Base-by-base conservation (phyloP, 2,329 filamentous ascomycete genomes). In the Diplocarpon rosae region DNA sequence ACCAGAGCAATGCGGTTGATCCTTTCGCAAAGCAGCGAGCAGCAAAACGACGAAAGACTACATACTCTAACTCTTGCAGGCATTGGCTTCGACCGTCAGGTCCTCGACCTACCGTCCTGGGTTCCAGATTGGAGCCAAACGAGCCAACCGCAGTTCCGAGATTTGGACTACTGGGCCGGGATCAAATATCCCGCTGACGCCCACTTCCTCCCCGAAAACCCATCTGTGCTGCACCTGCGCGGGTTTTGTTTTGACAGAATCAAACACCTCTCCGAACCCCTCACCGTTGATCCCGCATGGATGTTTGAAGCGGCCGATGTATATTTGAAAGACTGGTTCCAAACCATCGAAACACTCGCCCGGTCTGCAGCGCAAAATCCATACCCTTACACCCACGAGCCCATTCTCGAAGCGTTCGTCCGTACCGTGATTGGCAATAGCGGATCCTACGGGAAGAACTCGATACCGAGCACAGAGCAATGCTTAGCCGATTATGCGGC, bases 81-180 rank as follows among this genome's bases (percentile, higher is more conserved):
- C 1, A 40, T 33, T 20, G 38, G 38, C 9, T 32, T 32, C 14
- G 14, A 33, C 5, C 14, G 38, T 2, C 27, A 32, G 4, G 20
- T 40, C 13, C 3, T n/a, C 16, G 28, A 40, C 11, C 8, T 40
- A 9, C 38, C 38, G 12, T 40, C 38, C 15, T 40, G 38, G 40
- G 40, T 42, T 6, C 34, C 40, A 30, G 38, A 40, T 16, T 40
- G 38, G 38, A 40, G 38, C 20, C 38, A 33, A 20, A 33, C 12
- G 11, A 24, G 13, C 5, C 12, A 15, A 20, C 9, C 34, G 11
- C 14, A 15, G 13, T 12, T 36, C 5, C 3, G 15, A 15, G 34
- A 36, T 17, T 17, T 17, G 2, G 34, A 36, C 15, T 36, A 36
- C 34, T 20, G 34, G 15, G 34, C 34, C 16, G 34, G 14, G 20